Conservation (phyloP, 352 stramenopile species). For the Thalassiosira tumida region DNA sequence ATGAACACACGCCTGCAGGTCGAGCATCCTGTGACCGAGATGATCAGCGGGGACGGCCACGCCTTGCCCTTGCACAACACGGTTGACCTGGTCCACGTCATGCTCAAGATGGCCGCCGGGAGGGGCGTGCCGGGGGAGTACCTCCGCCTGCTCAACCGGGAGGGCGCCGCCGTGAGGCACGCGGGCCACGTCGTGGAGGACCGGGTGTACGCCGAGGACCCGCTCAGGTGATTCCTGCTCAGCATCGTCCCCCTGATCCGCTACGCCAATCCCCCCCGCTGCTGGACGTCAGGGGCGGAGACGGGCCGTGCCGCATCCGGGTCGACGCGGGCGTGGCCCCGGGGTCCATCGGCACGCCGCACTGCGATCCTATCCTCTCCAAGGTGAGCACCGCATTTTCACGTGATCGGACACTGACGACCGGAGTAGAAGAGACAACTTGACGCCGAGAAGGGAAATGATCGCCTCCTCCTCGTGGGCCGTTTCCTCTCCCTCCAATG, state of each 20-base stretch:
- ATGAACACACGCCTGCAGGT: slow-evolving; percentile 99
- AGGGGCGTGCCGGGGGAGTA: slow-evolving; percentile 93
- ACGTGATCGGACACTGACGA: too few relatives aligned
- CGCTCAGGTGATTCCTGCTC: slow-evolving; percentile 95
- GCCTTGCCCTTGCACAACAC: slow-evolving; percentile 89
- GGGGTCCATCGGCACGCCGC: slow-evolving; percentile 95
- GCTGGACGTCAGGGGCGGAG: slow-evolving; percentile 36
- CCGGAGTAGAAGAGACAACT: too few relatives aligned
- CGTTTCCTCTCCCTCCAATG: too few relatives aligned
- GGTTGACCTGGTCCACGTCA: slow-evolving; percentile 96
- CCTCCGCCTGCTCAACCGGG: slow-evolving; percentile 83
- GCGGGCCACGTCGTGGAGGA: slow-evolving; percentile 93
- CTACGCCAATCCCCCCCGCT: slow-evolving; percentile 93
- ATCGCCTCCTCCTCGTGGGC: too few relatives aligned
- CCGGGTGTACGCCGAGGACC: slow-evolving; percentile 97
- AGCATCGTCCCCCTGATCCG: slow-evolving; percentile 95
- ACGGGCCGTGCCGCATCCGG: slow-evolving; percentile 86
- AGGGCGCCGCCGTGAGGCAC: slow-evolving; percentile 89
- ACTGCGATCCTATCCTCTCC: slow-evolving; percentile 97
- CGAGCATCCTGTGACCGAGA: slow-evolving; percentile 99
- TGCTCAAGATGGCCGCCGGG: slow-evolving; percentile 95
- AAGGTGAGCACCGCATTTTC: too few relatives aligned
- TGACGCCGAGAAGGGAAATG: too few relatives aligned
- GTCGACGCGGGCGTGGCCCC: slow-evolving; percentile 94
- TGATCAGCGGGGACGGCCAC: slow-evolving; percentile 99